Conservation (phyloP, 371 early-diverging fungal species). For the Dipsacomyces acuminosporus region DNA sequence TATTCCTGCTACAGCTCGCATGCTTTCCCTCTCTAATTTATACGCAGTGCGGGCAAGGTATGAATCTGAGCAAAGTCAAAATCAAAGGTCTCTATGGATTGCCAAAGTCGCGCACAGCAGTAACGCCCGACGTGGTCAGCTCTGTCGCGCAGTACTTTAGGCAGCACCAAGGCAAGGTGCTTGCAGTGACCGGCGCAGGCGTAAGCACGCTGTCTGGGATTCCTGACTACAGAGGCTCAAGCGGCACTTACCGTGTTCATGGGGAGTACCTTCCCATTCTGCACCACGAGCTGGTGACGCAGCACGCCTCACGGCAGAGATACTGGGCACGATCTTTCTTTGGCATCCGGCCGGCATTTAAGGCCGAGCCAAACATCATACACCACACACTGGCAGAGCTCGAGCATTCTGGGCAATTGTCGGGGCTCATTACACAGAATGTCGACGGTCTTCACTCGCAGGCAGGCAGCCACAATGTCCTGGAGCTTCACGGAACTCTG, state of each 20-base stretch:
- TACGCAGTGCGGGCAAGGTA: not conserved
- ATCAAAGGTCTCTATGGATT: conserved; percentile 33
- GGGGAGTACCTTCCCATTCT: conserved; percentile 77
- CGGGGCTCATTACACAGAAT: conserved; percentile 81
- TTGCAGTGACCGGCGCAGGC: conserved; percentile 52
- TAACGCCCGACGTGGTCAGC: conserved; percentile 18
- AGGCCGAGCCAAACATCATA: conserved; percentile 66
- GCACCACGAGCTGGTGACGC: conserved; percentile 63
- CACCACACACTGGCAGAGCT: conserved; percentile 61
- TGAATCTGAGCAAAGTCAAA: conserved; percentile 13
- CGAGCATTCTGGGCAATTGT: conserved; percentile 47
- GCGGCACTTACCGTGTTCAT: conserved; percentile 73
- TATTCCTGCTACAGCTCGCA: not conserved
- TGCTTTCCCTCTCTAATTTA: not conserved
- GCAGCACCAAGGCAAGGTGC: conserved; percentile 28
- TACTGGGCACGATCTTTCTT: conserved; percentile 92
- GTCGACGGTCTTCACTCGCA: conserved; percentile 77
- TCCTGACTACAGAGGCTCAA: conserved; percentile 84
- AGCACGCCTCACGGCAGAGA: conserved; percentile 63
- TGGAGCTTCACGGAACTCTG: conserved; percentile 87
- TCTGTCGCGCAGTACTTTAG: conserved; percentile 18
- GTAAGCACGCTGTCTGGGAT: conserved; percentile 78
- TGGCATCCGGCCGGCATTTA: conserved; percentile 67
- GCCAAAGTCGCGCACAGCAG: conserved; percentile 21
- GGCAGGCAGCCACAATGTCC: conserved; percentile 53